Evolutionary conservation across 148 eudicot genomes (phyloP).

Genomic region (Vaccinium vitisidaea): DNA sequence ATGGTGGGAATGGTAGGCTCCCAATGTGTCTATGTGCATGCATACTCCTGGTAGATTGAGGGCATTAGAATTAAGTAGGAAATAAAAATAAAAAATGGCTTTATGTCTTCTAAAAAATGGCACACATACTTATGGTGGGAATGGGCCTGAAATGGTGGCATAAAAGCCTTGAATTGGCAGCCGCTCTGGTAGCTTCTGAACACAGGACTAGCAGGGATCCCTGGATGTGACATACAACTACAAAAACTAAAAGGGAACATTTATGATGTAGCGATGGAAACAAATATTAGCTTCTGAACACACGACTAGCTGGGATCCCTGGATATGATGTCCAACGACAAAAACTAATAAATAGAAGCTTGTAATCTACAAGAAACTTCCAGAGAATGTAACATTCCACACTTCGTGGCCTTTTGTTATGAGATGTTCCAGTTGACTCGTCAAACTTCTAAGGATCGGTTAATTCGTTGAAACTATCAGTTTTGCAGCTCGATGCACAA

Average conservation of each 20-base stretch:
- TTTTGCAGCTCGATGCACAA: slow-evolving; percentile 3
- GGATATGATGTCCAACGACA: background rate
- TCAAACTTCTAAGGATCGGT: too few relatives aligned
- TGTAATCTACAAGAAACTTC: background rate
- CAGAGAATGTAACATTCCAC: slow-evolving; percentile 6
- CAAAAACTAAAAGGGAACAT: background rate
- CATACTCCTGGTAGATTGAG: background rate
- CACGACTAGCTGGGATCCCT: background rate
- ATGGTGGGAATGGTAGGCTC: background rate
- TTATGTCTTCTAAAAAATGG: background rate
- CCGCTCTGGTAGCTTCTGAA: background rate
- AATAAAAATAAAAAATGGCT: background rate
- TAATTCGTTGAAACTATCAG: too few relatives aligned
- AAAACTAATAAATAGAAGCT: background rate
- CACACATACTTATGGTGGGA: too few relatives aligned
- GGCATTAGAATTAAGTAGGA: background rate
- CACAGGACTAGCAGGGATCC: background rate
- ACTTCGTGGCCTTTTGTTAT: slow-evolving; percentile 1
- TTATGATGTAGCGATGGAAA: background rate
- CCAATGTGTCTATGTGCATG: background rate
- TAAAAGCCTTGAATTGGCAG: background rate
- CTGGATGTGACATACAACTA: too few relatives aligned
- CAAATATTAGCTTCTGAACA: background rate
- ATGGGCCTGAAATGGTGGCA: background rate
- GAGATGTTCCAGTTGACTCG: slow-evolving; percentile 4